Base-by-base conservation (phyloP, 345 rosid genomes). In the Microthlaspi erraticum region DNA sequence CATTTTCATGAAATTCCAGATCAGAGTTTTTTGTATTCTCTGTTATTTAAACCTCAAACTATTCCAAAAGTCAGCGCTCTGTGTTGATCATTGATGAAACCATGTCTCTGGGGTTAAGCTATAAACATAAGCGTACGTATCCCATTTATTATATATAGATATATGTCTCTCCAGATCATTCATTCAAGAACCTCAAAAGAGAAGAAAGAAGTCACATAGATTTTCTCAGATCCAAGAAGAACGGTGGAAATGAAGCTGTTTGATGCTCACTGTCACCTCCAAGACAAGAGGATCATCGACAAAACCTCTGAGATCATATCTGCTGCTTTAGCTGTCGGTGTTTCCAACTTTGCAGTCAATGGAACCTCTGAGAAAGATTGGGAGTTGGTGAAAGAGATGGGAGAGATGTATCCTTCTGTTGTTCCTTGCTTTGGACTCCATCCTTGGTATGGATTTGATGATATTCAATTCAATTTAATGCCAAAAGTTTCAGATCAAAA, bases 231-330 rank as follows among this genome's bases (percentile, higher is more conserved):
- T 17, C 42, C 45, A 2, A n/a, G n/a, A 34, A 45, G 34, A 33
- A 56, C 12, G 10, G 54, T 19, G 31, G 53, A 60, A 18, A 84
- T 90, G 83, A 88, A 85, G 70, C 71, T 93, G 72, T 90, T 93
- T 37, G 97, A 93, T 49, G 92, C 87, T 10, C 98, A 93, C 77
- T 93, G 98, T 81, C 98, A 93, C 74, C 90, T 93, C 7, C 98
- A 93, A 72, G 98, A 93, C 79, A 86, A 92, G 39, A 83, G 91
- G 78, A 82, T 93, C 62, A 38, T 79, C 3, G 60, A 66, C 81
- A 85, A 77, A 51, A 80, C 84, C 3, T 84, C 92, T 3, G 71
- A 83, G 33, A 80, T 91, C 7, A 88, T 92, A 13, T 72, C 86
- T 68, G 66, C 81, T 2, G 86, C 95, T 34, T 48, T 84, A 46